Evolutionary conservation across 768 basidiomycete genomes (phyloP).

Genomic region (Pluteus cervinus): DNA sequence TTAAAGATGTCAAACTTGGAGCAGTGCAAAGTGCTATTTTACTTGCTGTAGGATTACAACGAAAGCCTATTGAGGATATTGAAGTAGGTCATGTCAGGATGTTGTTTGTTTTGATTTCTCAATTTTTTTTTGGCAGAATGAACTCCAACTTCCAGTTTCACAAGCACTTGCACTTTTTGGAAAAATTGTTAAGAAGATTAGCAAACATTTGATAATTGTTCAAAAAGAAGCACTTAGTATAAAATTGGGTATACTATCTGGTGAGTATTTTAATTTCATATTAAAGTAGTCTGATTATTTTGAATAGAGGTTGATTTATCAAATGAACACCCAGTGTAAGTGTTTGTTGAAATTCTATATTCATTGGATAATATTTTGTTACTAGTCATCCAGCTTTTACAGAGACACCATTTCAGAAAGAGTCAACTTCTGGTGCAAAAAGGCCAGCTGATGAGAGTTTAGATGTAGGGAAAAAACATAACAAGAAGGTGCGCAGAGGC

Average conservation of each 20-base stretch:
- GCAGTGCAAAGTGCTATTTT: constrained; percentile 91
- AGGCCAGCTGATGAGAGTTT: too few relatives aligned
- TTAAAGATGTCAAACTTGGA: constrained; percentile 63
- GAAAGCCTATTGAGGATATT: constrained; percentile 84
- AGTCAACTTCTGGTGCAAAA: too few relatives aligned
- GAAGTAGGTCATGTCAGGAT: constrained; percentile 46
- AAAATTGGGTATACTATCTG: constrained; percentile 36
- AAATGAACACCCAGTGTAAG: too few relatives aligned
- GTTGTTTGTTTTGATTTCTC: not conserved
- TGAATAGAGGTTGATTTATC: too few relatives aligned
- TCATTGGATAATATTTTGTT: too few relatives aligned
- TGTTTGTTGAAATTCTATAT: too few relatives aligned
- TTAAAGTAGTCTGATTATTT: too few relatives aligned
- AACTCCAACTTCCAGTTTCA: constrained; percentile 78
- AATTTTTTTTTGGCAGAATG: constrained; percentile 38
- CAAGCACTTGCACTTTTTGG: constrained; percentile 88
- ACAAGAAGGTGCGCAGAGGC: too few relatives aligned
- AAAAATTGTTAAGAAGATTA: constrained; percentile 84
- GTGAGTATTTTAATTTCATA: too few relatives aligned
- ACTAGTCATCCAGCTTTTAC: too few relatives aligned
- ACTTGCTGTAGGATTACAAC: constrained; percentile 83
- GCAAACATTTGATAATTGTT: constrained; percentile 66
- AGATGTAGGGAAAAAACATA: too few relatives aligned
- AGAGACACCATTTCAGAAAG: too few relatives aligned
- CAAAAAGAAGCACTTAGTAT: constrained; percentile 74